Evolutionary conservation across 768 basidiomycete species (phyloP).

Genomic region (Obba rivulosa): DNA sequence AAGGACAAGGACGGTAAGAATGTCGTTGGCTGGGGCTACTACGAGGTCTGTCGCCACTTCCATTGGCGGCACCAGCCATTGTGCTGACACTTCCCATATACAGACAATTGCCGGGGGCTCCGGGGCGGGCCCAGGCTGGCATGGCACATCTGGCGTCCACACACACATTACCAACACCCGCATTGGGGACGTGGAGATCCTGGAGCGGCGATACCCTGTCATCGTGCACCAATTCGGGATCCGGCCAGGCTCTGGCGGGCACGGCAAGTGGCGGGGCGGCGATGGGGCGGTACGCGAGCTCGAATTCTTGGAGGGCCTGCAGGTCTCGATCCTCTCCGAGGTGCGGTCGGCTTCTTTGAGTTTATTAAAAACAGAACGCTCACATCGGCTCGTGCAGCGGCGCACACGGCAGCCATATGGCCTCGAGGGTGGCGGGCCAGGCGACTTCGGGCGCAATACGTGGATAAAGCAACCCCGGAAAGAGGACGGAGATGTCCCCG

Average conservation of each 20-base stretch:
- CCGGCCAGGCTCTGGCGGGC: slow-evolving; percentile 62
- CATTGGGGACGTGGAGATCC: slow-evolving; percentile 89
- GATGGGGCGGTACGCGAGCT: slow-evolving; percentile 82
- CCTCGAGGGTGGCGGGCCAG: slow-evolving; percentile 71
- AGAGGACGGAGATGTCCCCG: slow-evolving; percentile 63
- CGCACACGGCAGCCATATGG: slow-evolving; percentile 86
- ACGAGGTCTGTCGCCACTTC: slow-evolving; percentile 36
- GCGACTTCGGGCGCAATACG: slow-evolving; percentile 72
- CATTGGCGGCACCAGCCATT: slow-evolving; percentile 1
- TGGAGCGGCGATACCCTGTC: slow-evolving; percentile 93
- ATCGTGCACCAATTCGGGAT: slow-evolving; percentile 80
- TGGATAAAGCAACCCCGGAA: slow-evolving; percentile 72
- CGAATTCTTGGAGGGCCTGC: slow-evolving; percentile 75
- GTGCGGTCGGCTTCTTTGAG: slow-evolving; percentile 29
- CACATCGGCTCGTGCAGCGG: slow-evolving; percentile 41
- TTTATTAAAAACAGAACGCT: not conserved
- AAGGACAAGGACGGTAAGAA: slow-evolving; percentile 75
- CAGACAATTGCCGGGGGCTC: slow-evolving; percentile 94
- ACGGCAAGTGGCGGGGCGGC: slow-evolving; percentile 72
- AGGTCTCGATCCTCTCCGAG: slow-evolving; percentile 87
- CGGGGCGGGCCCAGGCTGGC: slow-evolving; percentile 85
- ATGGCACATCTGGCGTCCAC: slow-evolving; percentile 91
- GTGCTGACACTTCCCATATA: not conserved
- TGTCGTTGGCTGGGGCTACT: slow-evolving; percentile 81
- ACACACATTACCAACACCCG: slow-evolving; percentile 92